Base-by-base conservation (phyloP, 371 early-diverging fungal species). In the Capillidium heterosporum region DNA sequence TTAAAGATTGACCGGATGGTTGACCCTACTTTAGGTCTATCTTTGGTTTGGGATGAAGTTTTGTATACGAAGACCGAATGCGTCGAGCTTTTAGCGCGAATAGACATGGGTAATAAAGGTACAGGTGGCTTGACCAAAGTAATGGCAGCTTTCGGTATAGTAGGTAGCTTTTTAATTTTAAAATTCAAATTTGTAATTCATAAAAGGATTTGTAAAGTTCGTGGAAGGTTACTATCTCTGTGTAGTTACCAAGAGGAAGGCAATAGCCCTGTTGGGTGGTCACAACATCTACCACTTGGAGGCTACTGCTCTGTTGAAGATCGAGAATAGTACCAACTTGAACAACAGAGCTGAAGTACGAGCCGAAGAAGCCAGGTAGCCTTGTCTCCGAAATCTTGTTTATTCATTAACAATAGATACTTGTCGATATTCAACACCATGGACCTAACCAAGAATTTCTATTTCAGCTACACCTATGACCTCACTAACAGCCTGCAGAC, bases 281-380 rank as follows among this genome's bases (percentile, higher is more conserved):
- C 93, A 94, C 63, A 85, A 87, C 61, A 73, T 97, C 8, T 91
- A 91, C 64, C 94, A 95, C 57, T 87, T 95, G 43, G 95, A 95
- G 55, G 91, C 87, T 28, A 93, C 91, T 0, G 63, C 79, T 17
- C 69, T 91, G 11, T 65, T 94, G 2, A 78, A 81, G 46, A 74
- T 91, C 13, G 35, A 35, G 13, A 35, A 35, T 51, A 78, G 76
- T 2, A 71, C 65, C 19, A 73, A 76, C 13, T 72, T 70, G 11
- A 84, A 46, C 63, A 31, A 11, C 46, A 3, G 21, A 27, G 47
- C 80, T 2, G 89, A 90, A 57, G 75, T 81, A 59, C 81, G 82
- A 56, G 75, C 82, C 15, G 84, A 83, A 40, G 95, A 94, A 65
- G 78, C 79, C 1, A 67, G 80, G 69, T 84, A 74, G 21, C 57